Percentiles rank a stretch among this genome's conserved stretches.
Conservation (phyloP, 1,284 basidiomycete species). For the Schizophyllum commune region DNA sequence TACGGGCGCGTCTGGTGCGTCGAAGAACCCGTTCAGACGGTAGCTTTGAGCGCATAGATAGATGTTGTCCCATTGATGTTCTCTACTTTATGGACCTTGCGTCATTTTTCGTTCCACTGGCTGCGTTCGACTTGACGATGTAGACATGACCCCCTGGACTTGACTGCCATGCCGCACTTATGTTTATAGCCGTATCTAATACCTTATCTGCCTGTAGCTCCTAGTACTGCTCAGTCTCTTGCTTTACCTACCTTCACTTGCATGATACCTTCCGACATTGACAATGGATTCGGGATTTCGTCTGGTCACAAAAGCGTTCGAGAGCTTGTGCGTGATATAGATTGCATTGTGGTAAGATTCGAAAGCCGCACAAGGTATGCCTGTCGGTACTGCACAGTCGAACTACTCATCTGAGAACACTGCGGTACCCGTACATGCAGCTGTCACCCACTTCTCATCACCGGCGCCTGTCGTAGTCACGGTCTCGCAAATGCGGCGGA, state of each 20-base stretch:
- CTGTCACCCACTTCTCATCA: not conserved
- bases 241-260: not conserved
- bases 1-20: not conserved
- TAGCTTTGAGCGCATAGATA: constrained; percentile 13
- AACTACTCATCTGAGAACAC: no score
- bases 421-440: not conserved
- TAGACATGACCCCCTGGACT: not conserved
- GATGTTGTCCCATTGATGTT: not conserved
- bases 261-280: not conserved
- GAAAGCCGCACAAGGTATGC: no score
- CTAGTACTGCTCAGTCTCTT: not conserved
- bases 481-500: not conserved
- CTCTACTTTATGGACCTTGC: not conserved
- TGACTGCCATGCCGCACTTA: not conserved
- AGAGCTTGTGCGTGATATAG: not conserved
- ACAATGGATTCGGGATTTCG: not conserved
- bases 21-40: not conserved
- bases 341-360: not conserved
- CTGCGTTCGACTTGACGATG: not conserved
- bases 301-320: not conserved
- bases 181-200: not conserved
- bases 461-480: not conserved
- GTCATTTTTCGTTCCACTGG: not conserved
- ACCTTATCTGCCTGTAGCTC: not conserved
- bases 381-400: no score